phyloP scores from a whole-genome alignment of 1,284 basidiomycete species.

The Moesziomyces aphidis region DNA sequence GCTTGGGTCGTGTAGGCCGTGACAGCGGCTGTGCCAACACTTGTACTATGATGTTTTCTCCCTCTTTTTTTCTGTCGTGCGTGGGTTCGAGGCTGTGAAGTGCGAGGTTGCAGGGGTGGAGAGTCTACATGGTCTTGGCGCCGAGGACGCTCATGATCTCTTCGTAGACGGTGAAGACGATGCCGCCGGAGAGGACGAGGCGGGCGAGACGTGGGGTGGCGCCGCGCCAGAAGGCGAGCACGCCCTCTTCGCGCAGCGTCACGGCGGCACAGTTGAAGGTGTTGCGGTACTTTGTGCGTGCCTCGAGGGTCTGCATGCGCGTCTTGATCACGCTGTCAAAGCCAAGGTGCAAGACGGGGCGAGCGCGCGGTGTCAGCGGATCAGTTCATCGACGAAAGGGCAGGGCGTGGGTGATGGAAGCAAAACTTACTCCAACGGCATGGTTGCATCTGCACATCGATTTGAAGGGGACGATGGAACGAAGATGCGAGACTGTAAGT shows the following conservation, averaged over 20 bases:
- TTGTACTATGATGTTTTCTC: conserved; percentile 44
- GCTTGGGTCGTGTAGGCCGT: conserved; percentile 6
- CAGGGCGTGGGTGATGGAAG: too few species aligned
- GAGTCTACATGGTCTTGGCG: conserved; percentile 42
- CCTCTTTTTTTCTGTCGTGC: not conserved
- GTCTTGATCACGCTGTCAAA: conserved; percentile 88
- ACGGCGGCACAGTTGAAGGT: conserved; percentile 85
- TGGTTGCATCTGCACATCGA: conserved; percentile 50
- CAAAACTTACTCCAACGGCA: conserved; percentile 61
- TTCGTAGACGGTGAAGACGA: conserved; percentile 83
- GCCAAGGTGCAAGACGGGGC: not conserved
- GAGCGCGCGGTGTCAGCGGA: not conserved
- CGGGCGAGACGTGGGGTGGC: conserved; percentile 73
- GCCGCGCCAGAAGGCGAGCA: conserved; percentile 92
- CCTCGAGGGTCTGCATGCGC: conserved; percentile 92
- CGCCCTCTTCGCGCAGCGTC: conserved; percentile 75
- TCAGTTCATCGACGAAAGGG: too few species aligned
- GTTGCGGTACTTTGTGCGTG: conserved; percentile 84
- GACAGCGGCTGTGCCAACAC: conserved; percentile 12
- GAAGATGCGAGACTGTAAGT: not conserved
- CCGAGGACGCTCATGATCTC: conserved; percentile 54
- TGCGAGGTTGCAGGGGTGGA: not conserved
- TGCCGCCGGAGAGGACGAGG: conserved; percentile 85
- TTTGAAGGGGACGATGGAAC: not conserved
- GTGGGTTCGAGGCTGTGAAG: not conserved